Evolutionary conservation across 2,329 filamentous ascomycete genomes (phyloP), one percentile per base, ranked within the genome.

Genomic region (Botrytis sinoallii): DNA sequence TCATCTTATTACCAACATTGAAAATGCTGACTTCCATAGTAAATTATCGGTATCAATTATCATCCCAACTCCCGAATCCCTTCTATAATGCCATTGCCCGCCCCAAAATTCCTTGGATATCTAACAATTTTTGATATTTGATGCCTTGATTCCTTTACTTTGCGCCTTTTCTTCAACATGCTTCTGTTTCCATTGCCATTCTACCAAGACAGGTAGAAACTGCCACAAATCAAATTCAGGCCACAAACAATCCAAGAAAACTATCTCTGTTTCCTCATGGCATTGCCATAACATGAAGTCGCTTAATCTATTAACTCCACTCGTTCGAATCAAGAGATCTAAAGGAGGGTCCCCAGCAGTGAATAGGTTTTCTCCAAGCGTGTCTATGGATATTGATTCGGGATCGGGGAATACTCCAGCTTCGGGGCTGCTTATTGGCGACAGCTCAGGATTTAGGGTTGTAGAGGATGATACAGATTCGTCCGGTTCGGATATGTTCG

Each of bases 221-320:
- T 95, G 89, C 90, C 94, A 95, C 7, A 99, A 86, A 81, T 97
- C 94, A 79, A 99, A 98, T 76, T 98, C 94, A 2, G 96, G 96
- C 96, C 96, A 99, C 75, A 97, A 86, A 77, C 93, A 96, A 79
- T 97, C 89, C 73, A 98, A 84, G 81, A 98, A 99, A 74, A 97
- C 93, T 76, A 99, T 92, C 75, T 97, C 92, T 0, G 96, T 98
- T 76, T 95, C 87, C 80, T 97, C 90, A 81, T 98, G 95, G 79
- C 93, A 96, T 83, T 99, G 96, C 96, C 96, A 99, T 48, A 99
- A 90, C 95, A 99, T 96, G 79, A 98, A 99, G 82, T 99, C 96
- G 81, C 94, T 98, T 74, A 99, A 85, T 67, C 96, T 89, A 82
- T 95, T 92, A 22, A 99, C 96, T 42, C 95, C 95, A 76, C 94